These are phyloP conservation scores for Raffaelea arxii DNA, from an alignment of 2,329 filamentous ascomycete genomes.

Conservation along the genomic window DNA sequence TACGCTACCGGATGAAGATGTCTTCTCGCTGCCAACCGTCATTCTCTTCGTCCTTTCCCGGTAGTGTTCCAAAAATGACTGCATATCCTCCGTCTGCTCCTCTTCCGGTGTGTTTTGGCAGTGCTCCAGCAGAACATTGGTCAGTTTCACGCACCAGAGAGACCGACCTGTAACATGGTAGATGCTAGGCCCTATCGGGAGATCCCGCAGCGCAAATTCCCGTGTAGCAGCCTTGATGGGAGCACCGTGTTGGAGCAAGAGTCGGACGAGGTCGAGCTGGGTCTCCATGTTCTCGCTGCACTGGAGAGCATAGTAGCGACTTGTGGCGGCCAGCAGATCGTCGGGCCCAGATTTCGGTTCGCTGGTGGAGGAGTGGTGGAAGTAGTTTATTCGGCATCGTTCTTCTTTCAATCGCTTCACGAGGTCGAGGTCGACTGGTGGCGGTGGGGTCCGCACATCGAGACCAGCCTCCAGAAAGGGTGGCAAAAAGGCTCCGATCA, in stretches of 20 bases:
- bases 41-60: slow-evolving; percentile 1
- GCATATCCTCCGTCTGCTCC: not conserved
- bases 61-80: not conserved
- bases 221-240: not conserved
- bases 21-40: not conserved
- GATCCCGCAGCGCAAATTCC: not conserved
- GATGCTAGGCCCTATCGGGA: slow-evolving; percentile 1
- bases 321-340: not conserved
- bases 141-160: not conserved
- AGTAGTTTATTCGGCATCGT: not conserved
- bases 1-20: too few relatives aligned
- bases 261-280: not conserved
- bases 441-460: not conserved
- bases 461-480: slow-evolving; percentile 4
- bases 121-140: not conserved
- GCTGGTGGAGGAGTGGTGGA: too few relatives aligned
- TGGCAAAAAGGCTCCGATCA: not conserved
- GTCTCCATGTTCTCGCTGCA: not conserved
- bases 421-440: not conserved
- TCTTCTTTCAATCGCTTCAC: not conserved
- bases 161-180: not conserved
- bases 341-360: too few relatives aligned
- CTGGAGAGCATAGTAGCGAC: not conserved
- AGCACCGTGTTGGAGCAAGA: not conserved
- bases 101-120: not conserved